Base-by-base conservation (phyloP, 306 rosid genomes). In the Abrus pulchellus region DNA sequence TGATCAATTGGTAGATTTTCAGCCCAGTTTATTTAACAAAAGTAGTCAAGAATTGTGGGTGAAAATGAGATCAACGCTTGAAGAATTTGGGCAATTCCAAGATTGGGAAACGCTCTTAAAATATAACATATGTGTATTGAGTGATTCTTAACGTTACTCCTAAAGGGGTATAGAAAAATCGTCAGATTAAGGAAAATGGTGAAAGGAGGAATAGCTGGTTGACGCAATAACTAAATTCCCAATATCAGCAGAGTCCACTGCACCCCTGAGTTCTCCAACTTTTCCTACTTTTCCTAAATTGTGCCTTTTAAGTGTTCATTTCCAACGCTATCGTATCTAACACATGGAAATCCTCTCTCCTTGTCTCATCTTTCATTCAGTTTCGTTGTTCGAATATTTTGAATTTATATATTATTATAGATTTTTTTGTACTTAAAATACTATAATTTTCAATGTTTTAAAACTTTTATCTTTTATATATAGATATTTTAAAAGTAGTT, bases 221-320 rank as follows among this genome's bases (percentile, higher is more conserved):
- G 13, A n/a, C n/a, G 49, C 12, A 30, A 14, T 62, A 68, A 57
- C 12, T 68, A 47, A 44, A 66, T 68, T 82, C 9, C 82, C 50
- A 4, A 60, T 2, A 43, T 47, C 47, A 56, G 57, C 9, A 44
- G 5, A 40, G 7, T 14, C 50, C 27, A 33, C 60, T 60, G 60
- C 33, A 47, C 5, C 8, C 45, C 28, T 34, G 12, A 9, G 53
- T 54, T 82, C 47, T 57, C 81, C 45, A 36, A 47, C 32, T 48
- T 56, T 13, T 75, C 72, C 72, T 75, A 47, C 41, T 13, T 68
- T 55, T 74, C 28, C 49, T 10, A 5, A 4, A 56, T 57, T 60
- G 48, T 74, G 14, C 14, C 64, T 45, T 44, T 10, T 6, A 36
- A 8, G 61, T 64, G 11, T 68, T 68, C 50, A 57, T 6, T 9